These are phyloP conservation scores for Pleurostoma richardsiae DNA, from an alignment of 2,329 filamentous ascomycete genomes.

Conservation along the genomic window DNA sequence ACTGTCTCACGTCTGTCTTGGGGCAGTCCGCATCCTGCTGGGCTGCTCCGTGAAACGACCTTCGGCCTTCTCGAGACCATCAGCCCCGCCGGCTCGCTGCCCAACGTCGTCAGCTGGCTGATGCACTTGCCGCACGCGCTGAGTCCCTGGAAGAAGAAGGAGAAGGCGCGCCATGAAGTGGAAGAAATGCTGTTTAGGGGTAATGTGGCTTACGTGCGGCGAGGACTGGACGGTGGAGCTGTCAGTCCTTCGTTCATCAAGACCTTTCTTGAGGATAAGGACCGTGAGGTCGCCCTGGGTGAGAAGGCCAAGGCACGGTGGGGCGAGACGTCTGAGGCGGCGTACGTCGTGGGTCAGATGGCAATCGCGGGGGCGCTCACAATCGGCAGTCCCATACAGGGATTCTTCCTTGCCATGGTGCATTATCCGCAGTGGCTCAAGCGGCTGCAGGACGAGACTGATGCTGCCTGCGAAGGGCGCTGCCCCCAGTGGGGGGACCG, in stretches of 20 bases:
- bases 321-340: slow-evolving; percentile 29
- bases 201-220: slow-evolving; percentile 29
- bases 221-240: slow-evolving; percentile 20
- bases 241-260: slow-evolving; percentile 34
- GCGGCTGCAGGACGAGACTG: slow-evolving; percentile 40
- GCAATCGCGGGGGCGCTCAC: slow-evolving; percentile 40
- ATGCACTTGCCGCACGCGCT: slow-evolving; percentile 29
- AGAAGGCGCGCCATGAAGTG: slow-evolving; percentile 29
- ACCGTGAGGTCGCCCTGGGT: slow-evolving; percentile 13
- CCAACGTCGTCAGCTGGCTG: slow-evolving; percentile 33
- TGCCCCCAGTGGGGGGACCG: slow-evolving; percentile 42
- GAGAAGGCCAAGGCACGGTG: slow-evolving; percentile 19
- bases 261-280: slow-evolving; percentile 29
- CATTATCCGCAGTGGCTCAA: slow-evolving; percentile 22
- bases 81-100: slow-evolving; percentile 36
- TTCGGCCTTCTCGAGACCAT: slow-evolving; percentile 40
- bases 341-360: slow-evolving; percentile 41
- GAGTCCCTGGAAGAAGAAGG: slow-evolving; percentile 40
- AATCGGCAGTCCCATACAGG: slow-evolving; percentile 38
- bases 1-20: slow-evolving; percentile 39
- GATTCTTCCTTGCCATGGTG: slow-evolving; percentile 28
- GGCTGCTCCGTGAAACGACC: slow-evolving; percentile 35
- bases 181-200: slow-evolving; percentile 31
- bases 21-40: slow-evolving; percentile 34
- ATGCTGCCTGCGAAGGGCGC: slow-evolving; percentile 31